These are phyloP conservation scores for Kwoniella bestiolae DNA, from an alignment of 768 basidiomycete species.

Conservation along the genomic window DNA sequence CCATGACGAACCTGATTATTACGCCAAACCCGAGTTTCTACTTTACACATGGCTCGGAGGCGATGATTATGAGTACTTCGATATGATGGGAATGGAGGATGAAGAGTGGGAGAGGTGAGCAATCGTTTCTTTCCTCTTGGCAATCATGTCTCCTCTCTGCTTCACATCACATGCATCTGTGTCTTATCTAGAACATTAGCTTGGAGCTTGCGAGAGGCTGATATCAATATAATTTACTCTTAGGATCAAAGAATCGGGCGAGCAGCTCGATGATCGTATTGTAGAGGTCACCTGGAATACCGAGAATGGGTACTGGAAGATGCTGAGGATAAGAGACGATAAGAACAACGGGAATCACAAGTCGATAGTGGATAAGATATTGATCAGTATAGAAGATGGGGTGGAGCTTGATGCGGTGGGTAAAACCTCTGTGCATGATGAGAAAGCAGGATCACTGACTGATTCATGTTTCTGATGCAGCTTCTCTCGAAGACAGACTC, in stretches of 20 bases:
- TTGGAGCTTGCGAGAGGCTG: no score
- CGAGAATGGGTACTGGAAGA: conserved; percentile 69
- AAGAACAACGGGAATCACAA: conserved; percentile 90
- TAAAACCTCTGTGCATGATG: conserved; percentile 26
- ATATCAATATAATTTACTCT: no score
- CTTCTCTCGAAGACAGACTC: conserved; percentile 37
- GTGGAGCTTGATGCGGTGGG: conserved; percentile 85
- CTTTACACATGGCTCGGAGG: conserved; percentile 82
- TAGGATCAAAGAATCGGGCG: conserved; percentile 80
- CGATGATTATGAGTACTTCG: conserved; percentile 74
- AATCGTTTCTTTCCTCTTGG: no score
- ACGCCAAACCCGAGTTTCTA: conserved; percentile 81
- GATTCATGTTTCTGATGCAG: conserved; percentile 3
- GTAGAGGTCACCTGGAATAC: conserved; percentile 93
- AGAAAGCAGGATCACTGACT: no score
- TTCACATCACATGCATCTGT: no score
- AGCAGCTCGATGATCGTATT: conserved; percentile 90
- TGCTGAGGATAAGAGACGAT: conserved; percentile 93
- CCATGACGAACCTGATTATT: conserved; percentile 72
- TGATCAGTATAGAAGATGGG: conserved; percentile 89
- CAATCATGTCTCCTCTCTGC: no score
- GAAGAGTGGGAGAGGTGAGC: conserved; percentile 91
- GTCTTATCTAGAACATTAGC: no score
- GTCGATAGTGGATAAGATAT: conserved; percentile 81
- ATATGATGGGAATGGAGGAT: conserved; percentile 81